Evolutionary conservation across 129 eudicot genomes (phyloP).

Genomic region (Kitagawia praeruptora): DNA sequence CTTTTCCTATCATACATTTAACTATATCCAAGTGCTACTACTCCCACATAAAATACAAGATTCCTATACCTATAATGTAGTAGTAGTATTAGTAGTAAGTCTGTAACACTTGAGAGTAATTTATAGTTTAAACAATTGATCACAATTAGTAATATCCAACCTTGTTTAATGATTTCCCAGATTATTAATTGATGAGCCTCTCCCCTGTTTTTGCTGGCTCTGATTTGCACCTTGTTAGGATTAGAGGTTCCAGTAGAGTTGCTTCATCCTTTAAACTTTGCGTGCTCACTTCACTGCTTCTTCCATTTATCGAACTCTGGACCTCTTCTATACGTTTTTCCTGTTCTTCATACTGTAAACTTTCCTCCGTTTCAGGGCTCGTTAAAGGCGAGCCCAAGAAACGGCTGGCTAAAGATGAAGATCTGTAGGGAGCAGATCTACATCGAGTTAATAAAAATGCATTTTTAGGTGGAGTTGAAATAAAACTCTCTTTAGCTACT

Average conservation of each 20-base stretch:
- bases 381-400: conserved; percentile 39
- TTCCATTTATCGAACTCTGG: conserved; percentile 9
- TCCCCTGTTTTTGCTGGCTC: conserved; percentile 74
- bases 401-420: conserved; percentile 46
- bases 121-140: not conserved
- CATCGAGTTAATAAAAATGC: conserved; percentile 65
- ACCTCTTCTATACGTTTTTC: not conserved
- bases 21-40: not conserved
- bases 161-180: conserved; percentile 14
- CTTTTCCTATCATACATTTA: not conserved
- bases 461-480: conserved; percentile 38
- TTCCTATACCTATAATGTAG: not conserved
- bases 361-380: conserved; percentile 2
- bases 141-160: conserved; percentile 13
- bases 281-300: not conserved
- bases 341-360: not conserved
- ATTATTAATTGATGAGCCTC: conserved; percentile 22
- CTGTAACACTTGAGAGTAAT: not conserved
- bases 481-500: conserved; percentile 2
- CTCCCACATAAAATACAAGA: not conserved
- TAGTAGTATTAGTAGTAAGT: not conserved
- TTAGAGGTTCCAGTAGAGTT: conserved; percentile 31
- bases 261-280: conserved; percentile 17
- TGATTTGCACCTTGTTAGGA: conserved; percentile 62
- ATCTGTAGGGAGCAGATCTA: conserved; percentile 76